Evolutionary conservation across 257 asterid genomes (phyloP), one percentile per base, ranked within the genome.

Genomic region (Scutellaria galericulata): DNA sequence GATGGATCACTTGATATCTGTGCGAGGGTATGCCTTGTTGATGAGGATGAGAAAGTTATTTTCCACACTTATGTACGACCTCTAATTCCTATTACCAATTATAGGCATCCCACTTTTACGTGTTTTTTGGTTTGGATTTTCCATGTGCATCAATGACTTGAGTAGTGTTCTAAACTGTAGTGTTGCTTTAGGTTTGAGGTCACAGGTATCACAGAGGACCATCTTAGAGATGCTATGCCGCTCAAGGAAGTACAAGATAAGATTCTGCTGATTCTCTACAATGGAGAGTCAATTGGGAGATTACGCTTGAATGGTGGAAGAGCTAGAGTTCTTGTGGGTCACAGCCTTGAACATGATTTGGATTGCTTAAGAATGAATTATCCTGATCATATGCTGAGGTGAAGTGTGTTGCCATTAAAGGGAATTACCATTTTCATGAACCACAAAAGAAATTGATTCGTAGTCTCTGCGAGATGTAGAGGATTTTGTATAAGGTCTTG

Each of bases 361-460:
- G 74, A 77, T 69, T 77, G 86, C 79, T 77, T 86, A 62, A 57
- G 37, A 52, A 75, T 82, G 81, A 20, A 79, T 72, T 86, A 80
- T 78, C 92, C 86, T 12, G 80, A 82, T 82, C 85, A 79, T 80
- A 41, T 84, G 64, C 78, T 81, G 74, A 84, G 92, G 92, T 86
- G 63, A 60, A 64, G 73, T 66, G 18, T 68, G 46, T 37, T 71
- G 31, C 70, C 42, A 10, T 39, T 58, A 45, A 75, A 79, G 73
- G 64, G 73, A 55, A 41, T 64, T 50, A 9, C 71, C 67, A 12
- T 65, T 55, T 74, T 75, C 56, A 56, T 74, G 60, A 39, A 59
- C 64, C 27, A 1, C 27, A 24, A 24, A 24, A 24, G 55, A 64
- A 71, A 41, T 51, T 51, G 18, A 55, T 64, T 55, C 45, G 14